Evolutionary conservation across 495 filamentous ascomycete species (phyloP).

Genomic region (Podospora pseudocomata): DNA sequence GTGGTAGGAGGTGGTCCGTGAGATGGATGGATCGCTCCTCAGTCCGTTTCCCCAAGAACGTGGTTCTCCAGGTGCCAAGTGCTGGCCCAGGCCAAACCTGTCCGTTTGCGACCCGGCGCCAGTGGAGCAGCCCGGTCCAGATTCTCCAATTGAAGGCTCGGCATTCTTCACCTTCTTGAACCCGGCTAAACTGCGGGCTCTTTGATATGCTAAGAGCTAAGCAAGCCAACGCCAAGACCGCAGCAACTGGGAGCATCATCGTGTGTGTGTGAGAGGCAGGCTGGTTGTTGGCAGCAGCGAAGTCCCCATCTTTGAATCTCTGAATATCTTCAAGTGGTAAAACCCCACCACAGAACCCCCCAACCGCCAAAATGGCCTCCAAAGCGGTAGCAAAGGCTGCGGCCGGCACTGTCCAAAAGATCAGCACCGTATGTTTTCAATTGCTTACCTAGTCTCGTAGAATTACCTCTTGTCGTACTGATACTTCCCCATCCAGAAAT

Average conservation of each 20-base stretch:
- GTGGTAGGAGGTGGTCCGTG: background rate
- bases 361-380: constrained; percentile 47
- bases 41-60: background rate
- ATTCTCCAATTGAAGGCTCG: background rate
- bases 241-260: background rate
- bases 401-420: constrained; percentile 43
- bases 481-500: constrained; percentile 62
- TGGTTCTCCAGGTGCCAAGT: background rate
- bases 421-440: constrained; percentile 41
- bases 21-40: background rate
- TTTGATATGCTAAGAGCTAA: background rate
- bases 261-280: background rate
- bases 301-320: background rate
- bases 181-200: constrained; percentile 11
- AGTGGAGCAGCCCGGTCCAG: background rate
- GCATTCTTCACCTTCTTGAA: background rate
- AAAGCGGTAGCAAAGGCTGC: constrained; percentile 51
- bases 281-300: background rate
- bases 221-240: background rate
- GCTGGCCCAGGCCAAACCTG: constrained; percentile 14
- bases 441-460: background rate
- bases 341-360: background rate
- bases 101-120: background rate
- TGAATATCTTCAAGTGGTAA: background rate
- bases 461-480: background rate